Evolutionary conservation across 441 rosid genomes (phyloP).

Genomic region (Pelargonium fulgidum): DNA sequence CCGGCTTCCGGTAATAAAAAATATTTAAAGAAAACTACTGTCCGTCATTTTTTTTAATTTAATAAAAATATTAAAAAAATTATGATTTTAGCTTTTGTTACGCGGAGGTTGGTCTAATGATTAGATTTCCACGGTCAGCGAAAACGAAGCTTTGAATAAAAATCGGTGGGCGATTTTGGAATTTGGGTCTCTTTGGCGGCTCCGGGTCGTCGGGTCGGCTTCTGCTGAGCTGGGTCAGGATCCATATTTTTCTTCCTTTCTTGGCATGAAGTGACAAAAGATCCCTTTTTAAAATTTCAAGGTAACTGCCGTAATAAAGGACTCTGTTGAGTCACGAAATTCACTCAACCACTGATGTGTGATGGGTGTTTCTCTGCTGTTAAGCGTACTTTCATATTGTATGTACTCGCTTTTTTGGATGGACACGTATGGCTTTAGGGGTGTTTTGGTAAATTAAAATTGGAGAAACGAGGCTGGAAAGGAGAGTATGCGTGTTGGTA

Average conservation of each 20-base stretch:
- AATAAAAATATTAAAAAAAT: too few species aligned
- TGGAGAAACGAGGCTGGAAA: not conserved
- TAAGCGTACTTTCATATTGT: slow-evolving; percentile 10
- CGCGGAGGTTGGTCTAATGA: slow-evolving; percentile 43
- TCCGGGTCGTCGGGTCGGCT: not conserved
- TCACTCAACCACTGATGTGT: slow-evolving; percentile 5
- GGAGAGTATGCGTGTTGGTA: not conserved
- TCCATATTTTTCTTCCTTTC: not conserved
- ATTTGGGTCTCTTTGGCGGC: not conserved
- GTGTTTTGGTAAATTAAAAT: not conserved
- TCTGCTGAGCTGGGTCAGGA: not conserved
- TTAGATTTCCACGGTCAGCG: slow-evolving; percentile 46
- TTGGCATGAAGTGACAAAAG: slow-evolving; percentile 28
- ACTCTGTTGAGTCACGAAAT: not conserved
- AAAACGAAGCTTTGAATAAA: slow-evolving; percentile 29
- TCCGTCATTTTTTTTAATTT: too few species aligned
- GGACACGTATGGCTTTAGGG: not conserved
- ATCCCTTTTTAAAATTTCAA: slow-evolving; percentile 22
- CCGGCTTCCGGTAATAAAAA: too few species aligned
- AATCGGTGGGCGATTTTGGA: slow-evolving; percentile 3
- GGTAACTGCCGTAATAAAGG: slow-evolving; percentile 16
- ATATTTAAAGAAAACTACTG: too few species aligned
- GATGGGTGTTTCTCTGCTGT: slow-evolving; percentile 11
- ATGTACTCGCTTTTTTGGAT: not conserved
- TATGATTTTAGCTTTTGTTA: slow-evolving; percentile 21